A percentile compares a stretch with the other conserved stretches of the same genome.
Evolutionary conservation across 2,329 filamentous ascomycete genomes (phyloP).

Genomic region (Fusarium armeniacum): DNA sequence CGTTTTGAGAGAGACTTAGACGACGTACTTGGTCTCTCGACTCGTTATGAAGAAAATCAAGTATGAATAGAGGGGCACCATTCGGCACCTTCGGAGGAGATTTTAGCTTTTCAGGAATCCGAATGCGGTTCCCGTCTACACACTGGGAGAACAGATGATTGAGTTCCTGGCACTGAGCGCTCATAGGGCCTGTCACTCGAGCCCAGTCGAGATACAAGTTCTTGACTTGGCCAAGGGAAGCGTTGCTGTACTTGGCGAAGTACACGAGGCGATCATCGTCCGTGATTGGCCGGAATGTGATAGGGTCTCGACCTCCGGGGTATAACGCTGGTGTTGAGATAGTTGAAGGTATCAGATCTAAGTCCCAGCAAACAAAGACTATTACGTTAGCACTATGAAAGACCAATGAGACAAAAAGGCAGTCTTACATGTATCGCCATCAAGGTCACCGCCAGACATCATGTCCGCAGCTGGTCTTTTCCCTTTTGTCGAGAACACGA

Average conservation of each 20-base stretch:
- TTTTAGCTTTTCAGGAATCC: not conserved
- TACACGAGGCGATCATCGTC: conserved; percentile 5
- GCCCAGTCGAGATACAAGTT: conserved; percentile 21
- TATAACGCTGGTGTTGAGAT: conserved; percentile 7
- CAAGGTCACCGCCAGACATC: conserved; percentile 11
- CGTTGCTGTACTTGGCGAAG: conserved; percentile 4
- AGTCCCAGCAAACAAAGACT: conserved; percentile 23
- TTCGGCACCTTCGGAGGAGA: not conserved
- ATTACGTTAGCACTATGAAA: rapidly evolving
- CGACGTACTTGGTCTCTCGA: not conserved
- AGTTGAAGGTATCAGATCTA: not conserved
- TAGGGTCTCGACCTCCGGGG: not conserved
- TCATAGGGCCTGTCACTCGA: not conserved
- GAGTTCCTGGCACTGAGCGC: conserved; percentile 9
- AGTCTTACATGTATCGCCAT: conserved; percentile 11
- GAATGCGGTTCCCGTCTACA: conserved; percentile 14
- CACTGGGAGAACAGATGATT: conserved; percentile 23
- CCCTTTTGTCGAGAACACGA: conserved; percentile 8
- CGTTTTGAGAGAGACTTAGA: not conserved
- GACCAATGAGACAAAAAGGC: not conserved
- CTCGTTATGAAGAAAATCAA: conserved; percentile 1
- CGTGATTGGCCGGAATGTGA: not conserved
- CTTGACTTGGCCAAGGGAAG: not conserved
- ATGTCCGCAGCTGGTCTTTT: conserved; percentile 5
- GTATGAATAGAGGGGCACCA: not conserved